Base-by-base conservation (phyloP, 2,329 filamentous ascomycete species). In the Colletotrichum graminicola region DNA sequence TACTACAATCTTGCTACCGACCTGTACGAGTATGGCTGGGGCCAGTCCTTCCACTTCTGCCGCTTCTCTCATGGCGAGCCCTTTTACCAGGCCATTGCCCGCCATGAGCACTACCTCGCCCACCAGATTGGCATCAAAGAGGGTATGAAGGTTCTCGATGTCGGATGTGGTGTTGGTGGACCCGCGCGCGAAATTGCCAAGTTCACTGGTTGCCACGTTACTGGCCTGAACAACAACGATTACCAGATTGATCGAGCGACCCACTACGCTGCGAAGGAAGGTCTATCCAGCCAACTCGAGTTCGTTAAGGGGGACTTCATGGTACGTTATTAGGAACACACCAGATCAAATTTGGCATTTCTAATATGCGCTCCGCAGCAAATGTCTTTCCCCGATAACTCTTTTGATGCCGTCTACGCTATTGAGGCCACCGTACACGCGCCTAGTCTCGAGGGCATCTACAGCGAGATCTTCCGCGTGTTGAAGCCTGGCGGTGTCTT, bases 281-380 rank as follows among this genome's bases (percentile, higher is more conserved):
- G 92, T 29, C 85, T 98, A 51, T 87, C 90, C 1, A 81, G 93
- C 77, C 93, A 96, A 84, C 84, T 97, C 76, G 88, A 87, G 75
- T 97, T 94, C 78, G 91, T 93, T 76, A 97, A 97, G 88, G 94
- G 94, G 62, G 94, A 97, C 79, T 98, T 98, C 82, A 97, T 97
- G 95, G 86, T 87, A 77, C 43, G 82, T 73, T n/a, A 39, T 5
- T 11, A n/a, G 41, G 43, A 47, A 18, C 18, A 29, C 36, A 32
- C 49, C 56, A 10, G 5, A 52, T 36, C 11, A 21, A 5, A 21
- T 11, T 21, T 60, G 45, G 12, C 29, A 63, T 51, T 16, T 26
- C 52, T 63, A 62, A 67, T 29, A 12, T 18, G 29, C 2, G 8
- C 26, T 32, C 39, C 14, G 34, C 67, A 92, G 90, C 94, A 97